A percentile compares a stretch with the other conserved stretches of the same genome.
Conservation (phyloP, 768 basidiomycete species). For the Trametopsis cervina region DNA sequence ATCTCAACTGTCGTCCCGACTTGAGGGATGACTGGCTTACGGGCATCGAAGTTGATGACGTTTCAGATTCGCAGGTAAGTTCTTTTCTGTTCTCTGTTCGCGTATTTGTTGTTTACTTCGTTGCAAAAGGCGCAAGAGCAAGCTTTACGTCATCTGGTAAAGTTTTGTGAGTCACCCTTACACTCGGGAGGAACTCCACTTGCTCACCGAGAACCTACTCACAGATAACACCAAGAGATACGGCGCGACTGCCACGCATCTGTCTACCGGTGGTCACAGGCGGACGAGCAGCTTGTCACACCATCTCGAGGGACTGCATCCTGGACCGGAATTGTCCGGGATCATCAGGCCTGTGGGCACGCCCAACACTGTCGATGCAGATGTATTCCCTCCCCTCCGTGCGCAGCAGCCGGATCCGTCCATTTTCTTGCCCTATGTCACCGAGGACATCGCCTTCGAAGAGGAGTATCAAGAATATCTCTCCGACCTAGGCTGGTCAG, state of each 20-base stretch:
- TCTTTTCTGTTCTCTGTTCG: conserved; percentile 3
- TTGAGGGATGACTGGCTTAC: conserved; percentile 97
- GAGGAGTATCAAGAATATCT: conserved; percentile 96
- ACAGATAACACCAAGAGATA: conserved; percentile 90
- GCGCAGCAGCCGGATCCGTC: conserved; percentile 79
- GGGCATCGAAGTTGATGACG: conserved; percentile 86
- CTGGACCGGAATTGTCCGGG: conserved; percentile 67
- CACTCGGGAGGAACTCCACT: conserved; percentile 2
- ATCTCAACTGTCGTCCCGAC: conserved; percentile 94
- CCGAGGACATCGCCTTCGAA: conserved; percentile 92
- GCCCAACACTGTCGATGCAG: conserved; percentile 72
- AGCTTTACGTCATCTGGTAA: conserved; percentile 86
- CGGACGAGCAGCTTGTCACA: conserved; percentile 82
- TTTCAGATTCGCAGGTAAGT: conserved; percentile 80
- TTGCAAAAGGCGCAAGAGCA: conserved; percentile 80
- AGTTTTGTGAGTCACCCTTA: conserved; percentile 68
- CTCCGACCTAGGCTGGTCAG: conserved; percentile 68
- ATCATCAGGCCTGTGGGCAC: conserved; percentile 72
- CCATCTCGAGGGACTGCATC: conserved; percentile 68
- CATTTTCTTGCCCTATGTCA: conserved; percentile 84
- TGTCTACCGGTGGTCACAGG: conserved; percentile 57
- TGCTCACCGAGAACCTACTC: conserved; percentile 10
- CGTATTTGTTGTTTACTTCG: conserved; percentile 9
- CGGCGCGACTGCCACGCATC: conserved; percentile 46
- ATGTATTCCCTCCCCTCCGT: conserved; percentile 93